Evolutionary conservation across 163 green algal species (phyloP), one percentile per base, ranked within the genome.

Genomic region (Trebouxia gelatinosa): DNA sequence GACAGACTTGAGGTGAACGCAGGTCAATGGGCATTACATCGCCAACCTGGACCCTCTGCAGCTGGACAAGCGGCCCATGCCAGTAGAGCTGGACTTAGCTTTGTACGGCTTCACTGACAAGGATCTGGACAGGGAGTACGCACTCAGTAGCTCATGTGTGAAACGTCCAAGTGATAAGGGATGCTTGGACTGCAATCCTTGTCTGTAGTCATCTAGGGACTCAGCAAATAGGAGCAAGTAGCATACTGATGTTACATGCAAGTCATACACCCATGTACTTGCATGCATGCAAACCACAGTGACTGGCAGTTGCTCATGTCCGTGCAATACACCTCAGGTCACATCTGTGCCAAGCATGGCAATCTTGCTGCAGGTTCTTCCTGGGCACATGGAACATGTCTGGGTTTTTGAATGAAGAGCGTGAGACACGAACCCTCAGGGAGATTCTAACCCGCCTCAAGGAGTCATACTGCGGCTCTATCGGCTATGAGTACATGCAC

Each of bases 401-500:
- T 34, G 96, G 96, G 39, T 98, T 99, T 85, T 84, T 99, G 77
- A 85, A 71, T 2, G 96, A 98, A 87, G 85, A 94, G 38, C 84
- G 90, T 9, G 93, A 94, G 70, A 90, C 87, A 70, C 87, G 87
- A 54, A 98, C 92, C 28, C 88, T 98, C 64, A 83, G 95, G 1
- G 89, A 97, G 77, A 96, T 98, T 48, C 83, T 98, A 32, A 86
- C 81, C 3, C 87, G 95, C 35, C 89, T 99, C 50, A 59, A 77
- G n/a, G 89, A 97, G 74, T 91, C 93, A 0, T 99, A 98, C 87
- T 98, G 93, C 86, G 90, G 90, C 67, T 84, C 83, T 74, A 96
- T 98, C 34, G 96, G 96, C 29, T 98, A 94, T 75, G 95, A 98
- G 93, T 99, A 98, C 93, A 99, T 99, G 94, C 94, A 99, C 93